phyloP scores from a whole-genome alignment of 148 eudicot species.

The Pharnaceum exiguum region DNA sequence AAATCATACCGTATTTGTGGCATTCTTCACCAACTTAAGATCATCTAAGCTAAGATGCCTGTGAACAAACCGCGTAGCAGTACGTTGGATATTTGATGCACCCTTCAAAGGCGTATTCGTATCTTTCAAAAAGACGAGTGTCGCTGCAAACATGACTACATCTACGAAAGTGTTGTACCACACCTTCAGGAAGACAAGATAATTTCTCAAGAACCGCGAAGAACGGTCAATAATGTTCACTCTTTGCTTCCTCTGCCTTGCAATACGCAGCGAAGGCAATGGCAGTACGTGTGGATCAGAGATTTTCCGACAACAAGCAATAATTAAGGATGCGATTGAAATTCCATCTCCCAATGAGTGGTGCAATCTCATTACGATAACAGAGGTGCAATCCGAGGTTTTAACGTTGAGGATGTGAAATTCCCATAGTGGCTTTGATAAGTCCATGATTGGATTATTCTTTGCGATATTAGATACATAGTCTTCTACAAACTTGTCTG shows the following conservation, averaged over 20 bases:
- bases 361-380: conserved; percentile 34
- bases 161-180: conserved; percentile 37
- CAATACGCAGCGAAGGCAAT: conserved; percentile 35
- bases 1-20: conserved; percentile 44
- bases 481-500: conserved; percentile 52
- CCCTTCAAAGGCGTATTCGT: conserved; percentile 40
- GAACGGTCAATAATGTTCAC: background rate
- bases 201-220: conserved; percentile 2
- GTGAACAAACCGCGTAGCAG: conserved; percentile 36
- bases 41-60: conserved; percentile 43
- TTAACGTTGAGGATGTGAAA: conserved; percentile 54
- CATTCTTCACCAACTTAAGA: conserved; percentile 52
- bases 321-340: conserved; percentile 54
- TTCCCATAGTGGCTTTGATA: conserved; percentile 72
- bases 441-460: conserved; percentile 35
- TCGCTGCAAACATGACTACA: conserved; percentile 24
- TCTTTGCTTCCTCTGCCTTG: conserved; percentile 3
- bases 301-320: conserved; percentile 47
- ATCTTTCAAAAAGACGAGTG: conserved; percentile 39
- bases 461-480: conserved; percentile 39
- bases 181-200: conserved; percentile 16
- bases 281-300: conserved; percentile 45
- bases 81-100: background rate
- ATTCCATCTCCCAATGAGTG: conserved; percentile 75
- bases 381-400: conserved; percentile 38